Percentiles rank a stretch among this genome's conserved stretches.
These are phyloP conservation scores for Earliella scabrosa DNA, from an alignment of 1,284 basidiomycete species.

Conservation along the genomic window DNA sequence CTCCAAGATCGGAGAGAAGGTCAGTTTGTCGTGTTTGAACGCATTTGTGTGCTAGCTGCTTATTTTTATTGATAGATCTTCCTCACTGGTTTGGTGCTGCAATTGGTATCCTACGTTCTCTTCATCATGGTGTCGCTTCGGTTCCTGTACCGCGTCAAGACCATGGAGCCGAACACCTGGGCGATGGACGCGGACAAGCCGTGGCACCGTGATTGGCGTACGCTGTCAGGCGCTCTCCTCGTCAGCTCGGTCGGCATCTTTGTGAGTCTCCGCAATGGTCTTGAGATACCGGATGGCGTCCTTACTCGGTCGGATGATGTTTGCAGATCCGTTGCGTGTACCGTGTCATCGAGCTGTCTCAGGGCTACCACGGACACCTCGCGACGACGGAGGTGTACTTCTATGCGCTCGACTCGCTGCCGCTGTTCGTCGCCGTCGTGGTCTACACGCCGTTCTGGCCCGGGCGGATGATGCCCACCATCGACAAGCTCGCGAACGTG, in stretches of 20 bases:
- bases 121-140: slow-evolving; percentile 62
- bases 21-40: not conserved
- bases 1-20: slow-evolving; percentile 21
- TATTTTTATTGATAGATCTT: slow-evolving; percentile 51
- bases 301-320: too few relatives aligned
- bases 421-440: slow-evolving; percentile 62
- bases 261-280: slow-evolving; percentile 29
- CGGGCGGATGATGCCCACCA: slow-evolving; percentile 50
- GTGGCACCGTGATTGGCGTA: slow-evolving; percentile 67
- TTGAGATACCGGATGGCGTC: not conserved
- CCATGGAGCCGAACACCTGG: slow-evolving; percentile 52
- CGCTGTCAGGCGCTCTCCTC: slow-evolving; percentile 54
- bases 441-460: slow-evolving; percentile 66
- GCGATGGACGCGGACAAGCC: slow-evolving; percentile 38
- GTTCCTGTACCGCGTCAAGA: slow-evolving; percentile 60
- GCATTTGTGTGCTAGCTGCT: too few relatives aligned
- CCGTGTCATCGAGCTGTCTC: slow-evolving; percentile 66
- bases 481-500: slow-evolving; percentile 15
- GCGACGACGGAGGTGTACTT: slow-evolving; percentile 60
- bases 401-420: slow-evolving; percentile 70
- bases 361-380: slow-evolving; percentile 66
- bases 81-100: slow-evolving; percentile 63
- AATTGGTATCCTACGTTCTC: slow-evolving; percentile 64
- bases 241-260: slow-evolving; percentile 72
- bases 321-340: slow-evolving; percentile 75